phyloP scores from a whole-genome alignment of 2,329 filamentous ascomycete genomes.

The Metarhizium brunneum region DNA sequence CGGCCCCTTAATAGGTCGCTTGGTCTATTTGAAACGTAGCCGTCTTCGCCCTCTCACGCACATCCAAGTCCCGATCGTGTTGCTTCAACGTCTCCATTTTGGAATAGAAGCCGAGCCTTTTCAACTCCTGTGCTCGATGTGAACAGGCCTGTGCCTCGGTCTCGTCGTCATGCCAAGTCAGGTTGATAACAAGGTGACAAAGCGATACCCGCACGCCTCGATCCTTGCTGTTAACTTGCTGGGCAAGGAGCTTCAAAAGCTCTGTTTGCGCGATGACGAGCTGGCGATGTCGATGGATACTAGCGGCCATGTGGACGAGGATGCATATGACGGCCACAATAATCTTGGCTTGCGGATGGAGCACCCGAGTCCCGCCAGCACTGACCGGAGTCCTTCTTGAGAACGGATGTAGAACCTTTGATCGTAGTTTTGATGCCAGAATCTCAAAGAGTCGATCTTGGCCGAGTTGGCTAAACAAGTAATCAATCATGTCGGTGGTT shows the following conservation, averaged over 20 bases:
- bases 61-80: slow-evolving; percentile 68
- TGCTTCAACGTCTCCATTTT: slow-evolving; percentile 53
- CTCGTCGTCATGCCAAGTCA: slow-evolving; percentile 73
- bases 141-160: slow-evolving; percentile 56
- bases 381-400: slow-evolving; percentile 28
- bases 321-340: slow-evolving; percentile 72
- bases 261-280: slow-evolving; percentile 68
- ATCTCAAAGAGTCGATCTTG: slow-evolving; percentile 73
- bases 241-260: slow-evolving; percentile 62
- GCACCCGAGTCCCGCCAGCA: slow-evolving; percentile 35
- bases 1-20: slow-evolving; percentile 15
- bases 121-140: slow-evolving; percentile 59
- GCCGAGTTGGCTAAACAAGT: slow-evolving; percentile 67
- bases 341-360: slow-evolving; percentile 58
- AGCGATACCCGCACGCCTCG: slow-evolving; percentile 67
- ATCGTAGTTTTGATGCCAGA: slow-evolving; percentile 66
- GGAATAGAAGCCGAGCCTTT: slow-evolving; percentile 59
- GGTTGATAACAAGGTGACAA: slow-evolving; percentile 77
- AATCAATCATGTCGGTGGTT: slow-evolving; percentile 70
- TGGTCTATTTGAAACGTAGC: slow-evolving; percentile 63
- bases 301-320: slow-evolving; percentile 81
- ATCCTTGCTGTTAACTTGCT: slow-evolving; percentile 64
- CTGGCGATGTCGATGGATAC: slow-evolving; percentile 67
- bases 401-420: slow-evolving; percentile 46
- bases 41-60: slow-evolving; percentile 74